Base-by-base conservation (phyloP, 768 basidiomycete species). In the Boletus sensibilis region DNA sequence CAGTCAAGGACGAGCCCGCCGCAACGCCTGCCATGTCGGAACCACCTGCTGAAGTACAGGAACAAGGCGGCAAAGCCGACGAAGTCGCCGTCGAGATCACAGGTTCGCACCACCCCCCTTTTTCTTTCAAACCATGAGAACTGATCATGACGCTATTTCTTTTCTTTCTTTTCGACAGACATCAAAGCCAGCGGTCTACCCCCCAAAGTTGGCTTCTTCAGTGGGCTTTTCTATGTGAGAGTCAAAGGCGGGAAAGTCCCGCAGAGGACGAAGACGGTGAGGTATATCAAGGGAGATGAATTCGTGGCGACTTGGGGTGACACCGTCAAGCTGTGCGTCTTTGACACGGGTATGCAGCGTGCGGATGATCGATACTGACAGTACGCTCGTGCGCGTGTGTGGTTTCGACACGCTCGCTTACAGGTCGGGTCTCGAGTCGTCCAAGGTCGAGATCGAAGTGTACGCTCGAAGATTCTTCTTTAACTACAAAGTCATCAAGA, bases 161-260 rank as follows among this genome's bases (percentile, higher is more conserved):
- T n/a, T n/a, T 29, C 12, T 44, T 29, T 4, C 4, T 31, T 14
- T 16, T 9, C n/a, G 49, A 55, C 45, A 71, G 70, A 63, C 57
- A 71, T 71, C 60, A 72, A 70, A 54, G 70, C 70, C n/a, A 73
- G 68, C 33, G 72, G 70, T 37, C 61, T 71, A 8, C 70, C 70
- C 21, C 61, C 72, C 18, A 71, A 68, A 63, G 53, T 71, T 14
- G 70, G 70, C 34, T 13, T 71, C 34, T 73, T 71, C 21, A 47
- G 59, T 33, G 70, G 70, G 14, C 14, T 64, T 7, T 71, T 70
- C 53, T 71, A 70, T 18, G 54, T 71, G 46, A 55, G 59, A 18
- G 46, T 71, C 58, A 71, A 72, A 27, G 65, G 70, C 13, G 70
- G 65, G 2, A 54, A 43, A n/a, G 56, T 73, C 23, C 47, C 65